A percentile compares a stretch with the other conserved stretches of the same genome.
phyloP scores from a whole-genome alignment of 306 rosid species.

The Herpetospermum pedunculosum region DNA sequence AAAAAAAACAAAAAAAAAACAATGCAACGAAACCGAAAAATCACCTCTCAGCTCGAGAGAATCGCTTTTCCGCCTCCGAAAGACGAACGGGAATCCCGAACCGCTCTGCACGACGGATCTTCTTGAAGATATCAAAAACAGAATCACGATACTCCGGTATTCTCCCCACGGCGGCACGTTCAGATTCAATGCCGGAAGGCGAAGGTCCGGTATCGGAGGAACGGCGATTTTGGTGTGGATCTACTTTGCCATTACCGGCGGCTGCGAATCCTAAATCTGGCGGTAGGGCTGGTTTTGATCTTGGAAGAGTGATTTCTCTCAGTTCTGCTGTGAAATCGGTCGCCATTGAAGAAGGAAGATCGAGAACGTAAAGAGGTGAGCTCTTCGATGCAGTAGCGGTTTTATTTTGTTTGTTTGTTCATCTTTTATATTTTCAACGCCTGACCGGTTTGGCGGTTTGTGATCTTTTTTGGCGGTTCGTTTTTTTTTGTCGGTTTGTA shows the following conservation, averaged over 20 bases:
- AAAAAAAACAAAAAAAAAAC: not conserved
- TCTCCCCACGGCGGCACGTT: not conserved
- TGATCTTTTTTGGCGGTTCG: not conserved
- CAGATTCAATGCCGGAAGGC: not conserved
- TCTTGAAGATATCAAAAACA: constrained; percentile 41
- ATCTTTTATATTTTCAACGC: not conserved
- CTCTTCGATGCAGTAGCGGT: not conserved
- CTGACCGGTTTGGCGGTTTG: constrained; percentile 3
- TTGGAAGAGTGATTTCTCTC: constrained; percentile 8
- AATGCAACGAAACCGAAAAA: not conserved
- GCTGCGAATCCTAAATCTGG: not conserved
- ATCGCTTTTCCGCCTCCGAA: constrained; percentile 73
- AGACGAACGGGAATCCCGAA: constrained; percentile 75
- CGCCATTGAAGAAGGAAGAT: constrained; percentile 32
- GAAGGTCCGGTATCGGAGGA: constrained; percentile 1
- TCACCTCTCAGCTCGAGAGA: constrained; percentile 84
- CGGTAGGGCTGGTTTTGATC: constrained; percentile 13
- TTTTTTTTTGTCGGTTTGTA: not conserved
- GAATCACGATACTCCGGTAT: constrained; percentile 23
- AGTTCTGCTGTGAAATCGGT: constrained; percentile 25
- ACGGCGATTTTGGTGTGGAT: not conserved
- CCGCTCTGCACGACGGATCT: constrained; percentile 82
- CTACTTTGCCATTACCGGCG: not conserved
- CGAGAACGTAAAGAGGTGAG: not conserved
- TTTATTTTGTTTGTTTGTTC: not conserved